phyloP scores from a whole-genome alignment of 2,329 filamentous ascomycete genomes.

The Diplocarpon rosae region DNA sequence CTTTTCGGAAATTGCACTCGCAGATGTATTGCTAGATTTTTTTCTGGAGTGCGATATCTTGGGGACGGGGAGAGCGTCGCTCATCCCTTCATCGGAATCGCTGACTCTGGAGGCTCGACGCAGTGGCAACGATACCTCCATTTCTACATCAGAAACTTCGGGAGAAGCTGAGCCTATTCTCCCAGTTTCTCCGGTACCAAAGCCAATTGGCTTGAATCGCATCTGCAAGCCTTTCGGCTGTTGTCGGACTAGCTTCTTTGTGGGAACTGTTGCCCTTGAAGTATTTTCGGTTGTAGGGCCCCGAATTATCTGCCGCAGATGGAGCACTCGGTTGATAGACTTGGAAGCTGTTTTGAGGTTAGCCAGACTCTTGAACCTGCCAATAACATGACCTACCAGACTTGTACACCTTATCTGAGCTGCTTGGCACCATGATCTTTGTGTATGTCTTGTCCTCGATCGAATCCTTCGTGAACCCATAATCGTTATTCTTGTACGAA shows the following conservation, averaged over 20 bases:
- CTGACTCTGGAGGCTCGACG: not conserved
- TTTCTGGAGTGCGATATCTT: not conserved
- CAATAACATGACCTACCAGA: slow-evolving; percentile 34
- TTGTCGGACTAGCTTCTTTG: slow-evolving; percentile 42
- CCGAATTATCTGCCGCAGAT: slow-evolving; percentile 50
- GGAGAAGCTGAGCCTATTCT: slow-evolving; percentile 27
- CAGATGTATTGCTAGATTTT: slow-evolving; percentile 1
- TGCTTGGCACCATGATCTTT: slow-evolving; percentile 49
- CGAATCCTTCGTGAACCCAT: slow-evolving; percentile 45
- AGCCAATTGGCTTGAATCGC: slow-evolving; percentile 57
- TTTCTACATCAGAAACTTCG: slow-evolving; percentile 17
- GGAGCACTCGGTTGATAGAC: slow-evolving; percentile 47
- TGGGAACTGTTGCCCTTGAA: slow-evolving; percentile 33
- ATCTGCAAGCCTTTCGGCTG: slow-evolving; percentile 59
- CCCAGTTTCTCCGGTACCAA: slow-evolving; percentile 33
- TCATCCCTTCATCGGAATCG: slow-evolving; percentile 15
- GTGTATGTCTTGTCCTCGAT: slow-evolving; percentile 40
- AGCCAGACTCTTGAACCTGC: not conserved
- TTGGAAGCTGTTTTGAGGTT: slow-evolving; percentile 12
- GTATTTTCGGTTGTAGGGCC: slow-evolving; percentile 11
- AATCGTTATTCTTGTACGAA: slow-evolving; percentile 52
- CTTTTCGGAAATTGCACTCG: slow-evolving; percentile 6
- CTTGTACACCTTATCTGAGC: slow-evolving; percentile 42
- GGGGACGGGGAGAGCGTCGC: slow-evolving; percentile 7
- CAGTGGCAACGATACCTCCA: not conserved